Percentiles rank a stretch among this genome's conserved stretches.
Evolutionary conservation across 345 rosid genomes (phyloP).

Genomic region (Anastatica hierochuntica): DNA sequence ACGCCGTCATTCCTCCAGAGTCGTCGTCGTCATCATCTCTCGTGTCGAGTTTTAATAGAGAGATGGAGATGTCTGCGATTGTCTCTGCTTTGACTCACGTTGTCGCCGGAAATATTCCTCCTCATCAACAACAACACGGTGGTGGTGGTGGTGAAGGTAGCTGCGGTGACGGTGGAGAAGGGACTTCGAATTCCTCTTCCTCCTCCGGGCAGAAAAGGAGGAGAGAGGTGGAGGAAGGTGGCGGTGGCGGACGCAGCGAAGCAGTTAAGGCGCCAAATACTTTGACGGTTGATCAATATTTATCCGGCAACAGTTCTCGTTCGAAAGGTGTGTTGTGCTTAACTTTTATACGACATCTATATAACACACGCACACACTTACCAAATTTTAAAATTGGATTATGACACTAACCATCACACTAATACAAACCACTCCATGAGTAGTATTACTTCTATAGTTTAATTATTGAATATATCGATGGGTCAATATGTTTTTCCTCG

Average conservation of each 20-base stretch:
- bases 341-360: too few relatives aligned
- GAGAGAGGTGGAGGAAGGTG: slow-evolving; percentile 31
- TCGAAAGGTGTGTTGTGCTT: slow-evolving; percentile 9
- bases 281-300: slow-evolving; percentile 27
- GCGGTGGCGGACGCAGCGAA: not conserved
- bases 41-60: slow-evolving; percentile 29
- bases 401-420: too few relatives aligned
- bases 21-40: slow-evolving; percentile 1
- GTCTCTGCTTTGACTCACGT: slow-evolving; percentile 68
- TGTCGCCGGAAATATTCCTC: slow-evolving; percentile 55
- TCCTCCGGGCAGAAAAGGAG: slow-evolving; percentile 29
- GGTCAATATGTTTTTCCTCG: too few relatives aligned
- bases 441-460: too few relatives aligned
- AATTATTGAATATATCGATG: too few relatives aligned
- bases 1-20: not conserved
- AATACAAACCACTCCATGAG: too few relatives aligned
- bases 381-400: too few relatives aligned
- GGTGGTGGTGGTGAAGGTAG: slow-evolving; percentile 18
- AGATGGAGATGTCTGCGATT: slow-evolving; percentile 64
- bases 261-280: slow-evolving; percentile 15
- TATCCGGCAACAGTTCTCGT: slow-evolving; percentile 15
- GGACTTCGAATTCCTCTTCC: slow-evolving; percentile 19
- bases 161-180: slow-evolving; percentile 18
- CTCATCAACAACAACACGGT: too few relatives aligned
- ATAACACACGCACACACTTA: too few relatives aligned